These are phyloP conservation scores for Aaosphaeria pasadenensis DNA, from an alignment of 2,329 filamentous ascomycete genomes.

Conservation along the genomic window DNA sequence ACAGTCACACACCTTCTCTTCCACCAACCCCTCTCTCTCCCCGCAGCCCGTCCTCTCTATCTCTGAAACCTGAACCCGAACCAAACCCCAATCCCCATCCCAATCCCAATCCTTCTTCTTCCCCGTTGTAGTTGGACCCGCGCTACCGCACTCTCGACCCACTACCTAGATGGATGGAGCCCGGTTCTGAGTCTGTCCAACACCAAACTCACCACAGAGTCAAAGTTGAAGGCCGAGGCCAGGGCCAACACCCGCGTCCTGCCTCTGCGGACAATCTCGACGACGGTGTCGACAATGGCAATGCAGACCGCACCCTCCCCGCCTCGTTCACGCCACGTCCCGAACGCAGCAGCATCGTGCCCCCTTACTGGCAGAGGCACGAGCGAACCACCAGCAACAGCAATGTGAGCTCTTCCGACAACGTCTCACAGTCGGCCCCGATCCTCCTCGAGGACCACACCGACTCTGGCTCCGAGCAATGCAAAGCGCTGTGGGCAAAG, in stretches of 20 bases:
- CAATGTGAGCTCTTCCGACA: conserved; percentile 28
- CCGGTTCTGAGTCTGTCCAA: conserved; percentile 27
- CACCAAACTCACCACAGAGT: conserved; percentile 17
- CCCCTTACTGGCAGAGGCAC: conserved; percentile 48
- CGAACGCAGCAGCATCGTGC: conserved; percentile 36
- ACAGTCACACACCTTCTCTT: too few relatives aligned
- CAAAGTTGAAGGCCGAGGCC: conserved; percentile 13
- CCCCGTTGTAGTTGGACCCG: too few relatives aligned
- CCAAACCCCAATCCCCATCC: too few relatives aligned
- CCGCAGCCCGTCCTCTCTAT: too few relatives aligned
- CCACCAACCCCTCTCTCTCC: too few relatives aligned
- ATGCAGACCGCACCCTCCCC: conserved; percentile 6
- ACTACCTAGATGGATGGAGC: conserved; percentile 40
- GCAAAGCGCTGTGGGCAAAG: conserved; percentile 59
- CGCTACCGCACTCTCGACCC: conserved; percentile 5
- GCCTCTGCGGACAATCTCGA: too few relatives aligned
- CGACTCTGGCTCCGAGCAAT: conserved; percentile 55
- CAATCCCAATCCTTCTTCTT: too few relatives aligned
- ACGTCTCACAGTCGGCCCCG: conserved; percentile 32
- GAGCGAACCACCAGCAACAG: conserved; percentile 36
- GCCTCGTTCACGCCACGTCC: not conserved
- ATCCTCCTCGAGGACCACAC: conserved; percentile 66
- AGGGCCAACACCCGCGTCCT: too few relatives aligned
- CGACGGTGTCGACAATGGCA: too few relatives aligned
- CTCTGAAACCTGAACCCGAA: too few relatives aligned